Conservation (phyloP, 75 land plant genomes). For the Cunninghamia lanceolata region DNA sequence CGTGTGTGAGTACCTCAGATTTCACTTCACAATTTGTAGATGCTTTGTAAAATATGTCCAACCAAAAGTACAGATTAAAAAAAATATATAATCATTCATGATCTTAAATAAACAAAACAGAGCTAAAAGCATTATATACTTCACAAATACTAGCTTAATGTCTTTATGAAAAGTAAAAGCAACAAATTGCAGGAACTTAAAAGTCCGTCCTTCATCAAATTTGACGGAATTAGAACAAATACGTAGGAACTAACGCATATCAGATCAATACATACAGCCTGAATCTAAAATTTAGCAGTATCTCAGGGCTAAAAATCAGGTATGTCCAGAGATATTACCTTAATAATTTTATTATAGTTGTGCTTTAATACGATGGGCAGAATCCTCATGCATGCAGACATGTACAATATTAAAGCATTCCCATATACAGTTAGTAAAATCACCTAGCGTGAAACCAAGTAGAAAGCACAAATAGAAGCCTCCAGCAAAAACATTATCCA, state of each 20-base stretch:
- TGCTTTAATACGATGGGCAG: neutral
- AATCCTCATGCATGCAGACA: too few relatives aligned
- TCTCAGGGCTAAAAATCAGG: neutral
- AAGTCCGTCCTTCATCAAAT: too few relatives aligned
- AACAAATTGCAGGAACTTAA: too few relatives aligned
- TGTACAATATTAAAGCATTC: too few relatives aligned
- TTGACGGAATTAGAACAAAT: neutral
- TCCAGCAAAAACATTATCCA: neutral
- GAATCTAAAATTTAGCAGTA: too few relatives aligned
- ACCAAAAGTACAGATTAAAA: neutral
- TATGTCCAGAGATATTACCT: too few relatives aligned
- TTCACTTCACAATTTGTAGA: neutral
- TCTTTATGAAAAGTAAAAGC: too few relatives aligned
- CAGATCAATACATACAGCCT: too few relatives aligned
- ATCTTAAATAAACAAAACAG: neutral
- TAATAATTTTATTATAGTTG: too few relatives aligned
- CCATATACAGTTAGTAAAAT: neutral
- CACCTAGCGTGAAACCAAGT: neutral
- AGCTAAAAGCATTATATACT: neutral
- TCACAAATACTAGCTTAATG: neutral
- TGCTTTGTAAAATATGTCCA: neutral
- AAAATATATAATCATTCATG: too few relatives aligned
- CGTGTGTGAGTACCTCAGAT: neutral
- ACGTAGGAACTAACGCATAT: too few relatives aligned
- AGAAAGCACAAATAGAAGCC: neutral